These are phyloP conservation scores for Apophysomyces sp. DNA, from an alignment of 371 early-diverging fungal genomes.

Conservation along the genomic window DNA sequence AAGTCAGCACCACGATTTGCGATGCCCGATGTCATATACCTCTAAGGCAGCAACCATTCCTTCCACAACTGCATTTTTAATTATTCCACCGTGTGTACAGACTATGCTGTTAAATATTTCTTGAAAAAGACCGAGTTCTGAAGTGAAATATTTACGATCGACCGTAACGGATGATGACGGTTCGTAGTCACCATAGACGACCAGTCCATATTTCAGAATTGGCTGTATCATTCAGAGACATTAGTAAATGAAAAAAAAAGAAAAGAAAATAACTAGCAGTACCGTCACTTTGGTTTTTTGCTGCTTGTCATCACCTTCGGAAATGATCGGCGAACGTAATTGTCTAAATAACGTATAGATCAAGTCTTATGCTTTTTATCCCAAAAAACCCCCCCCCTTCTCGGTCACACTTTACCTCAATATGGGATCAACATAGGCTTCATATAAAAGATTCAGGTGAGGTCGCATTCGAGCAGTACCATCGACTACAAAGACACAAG, in stretches of 20 bases:
- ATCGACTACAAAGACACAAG: constrained; percentile 61
- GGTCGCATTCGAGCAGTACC: constrained; percentile 60
- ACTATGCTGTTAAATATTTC: constrained; percentile 48
- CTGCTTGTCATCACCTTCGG: constrained; percentile 54
- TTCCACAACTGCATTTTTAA: constrained; percentile 62
- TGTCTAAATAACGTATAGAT: constrained; percentile 35
- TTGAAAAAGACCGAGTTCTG: constrained; percentile 51
- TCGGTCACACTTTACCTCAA: constrained; percentile 38
- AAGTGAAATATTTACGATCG: constrained; percentile 57
- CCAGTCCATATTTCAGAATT: constrained; percentile 60
- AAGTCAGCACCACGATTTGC: neutral
- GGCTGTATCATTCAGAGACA: constrained; percentile 34
- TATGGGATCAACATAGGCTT: constrained; percentile 60
- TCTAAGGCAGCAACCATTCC: constrained; percentile 67
- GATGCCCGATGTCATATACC: constrained; percentile 24
- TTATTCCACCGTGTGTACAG: constrained; percentile 60
- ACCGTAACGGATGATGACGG: constrained; percentile 55
- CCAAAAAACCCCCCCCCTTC: neutral
- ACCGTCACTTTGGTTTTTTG: constrained; percentile 58
- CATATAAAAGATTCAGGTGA: constrained; percentile 46
- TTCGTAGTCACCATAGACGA: constrained; percentile 67
- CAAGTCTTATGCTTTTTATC: neutral
- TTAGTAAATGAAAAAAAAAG: neutral
- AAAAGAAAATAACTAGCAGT: constrained; percentile 14
- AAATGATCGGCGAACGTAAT: constrained; percentile 50